Evolutionary conservation across 768 basidiomycete genomes (phyloP).

Genomic region (Boletus pseudo-olivaceus): DNA sequence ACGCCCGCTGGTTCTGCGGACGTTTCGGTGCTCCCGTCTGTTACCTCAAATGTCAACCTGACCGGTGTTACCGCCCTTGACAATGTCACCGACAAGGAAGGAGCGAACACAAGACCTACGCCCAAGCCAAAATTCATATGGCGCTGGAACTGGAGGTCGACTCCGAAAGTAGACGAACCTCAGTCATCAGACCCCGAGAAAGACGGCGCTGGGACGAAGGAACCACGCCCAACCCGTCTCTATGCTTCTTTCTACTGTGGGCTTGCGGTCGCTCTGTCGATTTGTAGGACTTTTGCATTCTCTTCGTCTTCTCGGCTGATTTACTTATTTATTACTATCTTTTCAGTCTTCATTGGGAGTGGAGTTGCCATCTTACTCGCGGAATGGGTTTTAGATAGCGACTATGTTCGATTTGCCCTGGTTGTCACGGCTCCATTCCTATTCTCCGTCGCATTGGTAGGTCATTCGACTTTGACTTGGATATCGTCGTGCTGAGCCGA

Average conservation of each 20-base stretch:
- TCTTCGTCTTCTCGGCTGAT: constrained; percentile 7
- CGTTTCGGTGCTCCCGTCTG: constrained; percentile 43
- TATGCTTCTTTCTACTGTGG: constrained; percentile 75
- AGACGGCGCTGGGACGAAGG: constrained; percentile 31
- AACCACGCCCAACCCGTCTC: constrained; percentile 50
- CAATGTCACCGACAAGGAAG: constrained; percentile 19
- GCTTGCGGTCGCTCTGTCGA: constrained; percentile 55
- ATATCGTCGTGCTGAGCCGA: constrained; percentile 6
- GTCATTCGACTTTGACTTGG: constrained; percentile 11
- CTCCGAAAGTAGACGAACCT: constrained; percentile 20
- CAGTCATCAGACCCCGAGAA: constrained; percentile 46
- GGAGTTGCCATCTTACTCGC: constrained; percentile 57
- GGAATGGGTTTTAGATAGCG: constrained; percentile 65
- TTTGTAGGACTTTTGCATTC: constrained; percentile 45
- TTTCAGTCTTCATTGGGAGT: constrained; percentile 65
- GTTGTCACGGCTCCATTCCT: constrained; percentile 65
- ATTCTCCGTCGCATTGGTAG: constrained; percentile 68
- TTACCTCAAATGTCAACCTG: constrained; percentile 52
- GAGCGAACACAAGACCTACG: background rate
- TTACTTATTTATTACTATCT: no score
- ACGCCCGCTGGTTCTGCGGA: constrained; percentile 24
- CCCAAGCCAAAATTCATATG: constrained; percentile 8
- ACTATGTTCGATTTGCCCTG: constrained; percentile 61
- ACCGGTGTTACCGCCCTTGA: constrained; percentile 37
- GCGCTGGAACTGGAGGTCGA: constrained; percentile 47